These are phyloP conservation scores for Penicillium flavigenum DNA, from an alignment of 495 filamentous ascomycete species.

Conservation along the genomic window DNA sequence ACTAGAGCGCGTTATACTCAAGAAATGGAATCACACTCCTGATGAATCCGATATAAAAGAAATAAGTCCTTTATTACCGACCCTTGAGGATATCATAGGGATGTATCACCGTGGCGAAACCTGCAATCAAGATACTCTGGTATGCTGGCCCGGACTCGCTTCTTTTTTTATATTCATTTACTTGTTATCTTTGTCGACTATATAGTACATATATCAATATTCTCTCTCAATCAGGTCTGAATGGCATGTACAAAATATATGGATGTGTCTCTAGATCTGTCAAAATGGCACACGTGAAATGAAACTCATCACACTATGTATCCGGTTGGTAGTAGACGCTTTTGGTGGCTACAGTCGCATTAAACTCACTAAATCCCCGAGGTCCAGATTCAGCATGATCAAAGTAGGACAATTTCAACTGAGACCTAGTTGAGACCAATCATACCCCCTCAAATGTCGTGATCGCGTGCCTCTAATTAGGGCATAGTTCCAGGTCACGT, in stretches of 20 bases:
- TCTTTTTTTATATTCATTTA: too few relatives aligned
- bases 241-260: background rate
- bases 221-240: background rate
- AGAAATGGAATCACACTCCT: background rate
- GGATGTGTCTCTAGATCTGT: background rate
- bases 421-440: background rate
- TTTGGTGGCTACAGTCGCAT: background rate
- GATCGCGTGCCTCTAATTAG: background rate
- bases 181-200: background rate
- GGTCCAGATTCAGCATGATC: background rate
- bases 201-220: background rate
- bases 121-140: conserved; percentile 5
- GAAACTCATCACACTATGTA: background rate
- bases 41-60: background rate
- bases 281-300: background rate
- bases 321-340: background rate
- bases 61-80: background rate
- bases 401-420: background rate
- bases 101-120: background rate
- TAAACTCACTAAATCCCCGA: background rate
- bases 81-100: background rate
- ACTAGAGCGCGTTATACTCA: background rate
- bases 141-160: background rate
- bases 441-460: background rate
- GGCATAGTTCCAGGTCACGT: conserved; percentile 11